Evolutionary conservation across 352 stramenopile species (phyloP).

Genomic region (Phytophthora colocasiae): DNA sequence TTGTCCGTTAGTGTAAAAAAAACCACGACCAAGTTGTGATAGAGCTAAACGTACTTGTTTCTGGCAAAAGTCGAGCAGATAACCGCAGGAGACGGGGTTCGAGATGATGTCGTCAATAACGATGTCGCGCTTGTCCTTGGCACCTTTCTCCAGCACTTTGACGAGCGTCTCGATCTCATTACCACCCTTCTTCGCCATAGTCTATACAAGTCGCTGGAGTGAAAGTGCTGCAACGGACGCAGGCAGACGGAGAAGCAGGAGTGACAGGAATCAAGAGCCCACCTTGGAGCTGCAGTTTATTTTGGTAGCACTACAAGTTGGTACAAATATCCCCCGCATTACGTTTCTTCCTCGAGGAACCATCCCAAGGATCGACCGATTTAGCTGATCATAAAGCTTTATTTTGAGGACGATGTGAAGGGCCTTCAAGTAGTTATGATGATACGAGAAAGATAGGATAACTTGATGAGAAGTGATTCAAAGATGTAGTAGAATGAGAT

Average conservation of each 20-base stretch:
- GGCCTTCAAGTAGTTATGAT: background rate
- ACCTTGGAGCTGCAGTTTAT: slow-evolving; percentile 28
- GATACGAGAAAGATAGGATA: too few species aligned
- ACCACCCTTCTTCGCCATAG: slow-evolving; percentile 72
- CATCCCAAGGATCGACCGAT: slow-evolving; percentile 21
- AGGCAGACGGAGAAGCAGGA: slow-evolving; percentile 35
- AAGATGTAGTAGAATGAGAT: too few species aligned
- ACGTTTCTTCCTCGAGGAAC: slow-evolving; percentile 3
- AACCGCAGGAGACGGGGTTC: slow-evolving; percentile 86
- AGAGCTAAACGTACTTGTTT: slow-evolving; percentile 63
- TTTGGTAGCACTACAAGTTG: slow-evolving; percentile 8
- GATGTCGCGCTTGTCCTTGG: slow-evolving; percentile 82
- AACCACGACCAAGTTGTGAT: background rate
- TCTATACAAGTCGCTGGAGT: slow-evolving; percentile 8
- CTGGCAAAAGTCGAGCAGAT: slow-evolving; percentile 88
- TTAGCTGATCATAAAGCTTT: slow-evolving; percentile 24
- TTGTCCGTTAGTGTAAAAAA: background rate
- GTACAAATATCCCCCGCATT: too few species aligned
- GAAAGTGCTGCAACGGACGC: slow-evolving; percentile 24
- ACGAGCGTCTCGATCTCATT: slow-evolving; percentile 78
- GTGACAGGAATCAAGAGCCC: slow-evolving; percentile 13
- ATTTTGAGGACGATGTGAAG: slow-evolving; percentile 14
- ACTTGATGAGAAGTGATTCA: too few species aligned
- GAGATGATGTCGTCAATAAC: slow-evolving; percentile 87
- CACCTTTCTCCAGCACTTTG: slow-evolving; percentile 69